Evolutionary conservation across 805 yeast genomes (phyloP).

Genomic region (Saccharomycopsis sp.): DNA sequence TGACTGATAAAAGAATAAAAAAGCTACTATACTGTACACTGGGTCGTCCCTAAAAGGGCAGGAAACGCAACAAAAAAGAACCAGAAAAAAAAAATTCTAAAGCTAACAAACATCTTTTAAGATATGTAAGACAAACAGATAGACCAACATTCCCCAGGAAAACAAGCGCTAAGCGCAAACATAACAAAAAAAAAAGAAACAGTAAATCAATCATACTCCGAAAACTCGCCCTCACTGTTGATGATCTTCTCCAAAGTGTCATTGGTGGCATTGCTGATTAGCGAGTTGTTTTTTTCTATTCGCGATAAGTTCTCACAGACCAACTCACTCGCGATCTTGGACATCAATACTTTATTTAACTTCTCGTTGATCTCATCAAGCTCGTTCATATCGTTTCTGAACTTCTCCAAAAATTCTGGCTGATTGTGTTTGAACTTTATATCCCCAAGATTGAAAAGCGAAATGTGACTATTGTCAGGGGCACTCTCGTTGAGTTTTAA

Average conservation of each 20-base stretch:
- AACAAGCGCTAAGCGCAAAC: background rate
- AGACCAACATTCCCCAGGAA: background rate
- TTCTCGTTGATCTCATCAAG: constrained; percentile 16
- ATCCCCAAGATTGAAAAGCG: background rate
- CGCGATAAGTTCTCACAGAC: constrained; percentile 14
- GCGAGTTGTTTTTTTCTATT: constrained; percentile 10
- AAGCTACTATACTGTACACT: background rate
- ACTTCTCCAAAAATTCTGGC: constrained; percentile 12
- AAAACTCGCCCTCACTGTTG: constrained; percentile 14
- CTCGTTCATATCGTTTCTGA: constrained; percentile 17
- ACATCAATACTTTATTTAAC: constrained; percentile 5
- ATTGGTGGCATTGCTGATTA: constrained; percentile 9
- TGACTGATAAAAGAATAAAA: too few relatives aligned
- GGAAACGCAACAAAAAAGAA: background rate
- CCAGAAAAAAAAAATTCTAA: too few relatives aligned
- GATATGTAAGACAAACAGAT: background rate
- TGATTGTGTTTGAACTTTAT: constrained; percentile 6
- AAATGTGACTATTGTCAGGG: background rate
- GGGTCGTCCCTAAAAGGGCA: background rate
- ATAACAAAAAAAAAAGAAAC: background rate
- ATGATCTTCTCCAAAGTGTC: constrained; percentile 17
- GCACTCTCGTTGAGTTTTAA: constrained; percentile 5
- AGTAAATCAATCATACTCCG: background rate
- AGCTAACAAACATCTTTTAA: too few relatives aligned
- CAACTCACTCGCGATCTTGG: constrained; percentile 5